These are phyloP conservation scores for Mycena galericulata DNA, from an alignment of 768 basidiomycete genomes.

Conservation along the genomic window DNA sequence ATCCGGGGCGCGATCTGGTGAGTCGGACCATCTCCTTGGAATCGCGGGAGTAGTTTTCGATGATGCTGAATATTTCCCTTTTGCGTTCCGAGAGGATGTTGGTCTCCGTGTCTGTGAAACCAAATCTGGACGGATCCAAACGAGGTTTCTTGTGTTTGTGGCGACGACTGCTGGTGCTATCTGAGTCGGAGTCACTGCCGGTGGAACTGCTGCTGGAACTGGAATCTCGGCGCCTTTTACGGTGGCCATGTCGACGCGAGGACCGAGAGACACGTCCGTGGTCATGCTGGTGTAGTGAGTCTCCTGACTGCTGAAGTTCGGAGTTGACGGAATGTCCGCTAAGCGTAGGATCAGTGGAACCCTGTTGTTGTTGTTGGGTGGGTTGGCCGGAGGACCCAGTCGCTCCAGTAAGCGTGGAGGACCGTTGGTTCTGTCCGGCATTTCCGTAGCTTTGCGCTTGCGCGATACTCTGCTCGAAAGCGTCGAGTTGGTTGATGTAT, in stretches of 20 bases:
- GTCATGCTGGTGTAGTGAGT: not conserved
- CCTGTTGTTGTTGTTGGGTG: too few species aligned
- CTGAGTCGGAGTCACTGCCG: not conserved
- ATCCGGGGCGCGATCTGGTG: not conserved
- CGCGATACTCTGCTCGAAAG: not conserved
- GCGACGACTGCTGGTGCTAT: not conserved
- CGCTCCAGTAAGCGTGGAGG: not conserved
- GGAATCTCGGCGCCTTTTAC: not conserved
- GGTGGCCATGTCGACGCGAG: not conserved
- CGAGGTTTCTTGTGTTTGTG: slow-evolving; percentile 4
- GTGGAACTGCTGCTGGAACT: not conserved
- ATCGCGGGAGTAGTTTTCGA: slow-evolving; percentile 11
- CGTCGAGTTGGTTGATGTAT: not conserved
- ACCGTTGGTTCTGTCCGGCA: not conserved
- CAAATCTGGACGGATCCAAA: slow-evolving; percentile 7
- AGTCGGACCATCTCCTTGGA: not conserved
- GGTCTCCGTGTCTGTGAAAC: not conserved
- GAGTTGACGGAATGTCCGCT: too few species aligned
- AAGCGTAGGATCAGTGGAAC: too few species aligned
- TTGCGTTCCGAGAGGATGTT: not conserved
- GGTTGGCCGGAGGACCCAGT: not conserved
- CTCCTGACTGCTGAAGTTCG: not conserved
- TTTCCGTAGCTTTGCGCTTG: slow-evolving; percentile 6
- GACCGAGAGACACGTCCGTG: not conserved
- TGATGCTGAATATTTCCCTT: not conserved